These are phyloP conservation scores for Coriolopsis trogii DNA, from an alignment of 1,284 basidiomycete genomes.

Conservation along the genomic window DNA sequence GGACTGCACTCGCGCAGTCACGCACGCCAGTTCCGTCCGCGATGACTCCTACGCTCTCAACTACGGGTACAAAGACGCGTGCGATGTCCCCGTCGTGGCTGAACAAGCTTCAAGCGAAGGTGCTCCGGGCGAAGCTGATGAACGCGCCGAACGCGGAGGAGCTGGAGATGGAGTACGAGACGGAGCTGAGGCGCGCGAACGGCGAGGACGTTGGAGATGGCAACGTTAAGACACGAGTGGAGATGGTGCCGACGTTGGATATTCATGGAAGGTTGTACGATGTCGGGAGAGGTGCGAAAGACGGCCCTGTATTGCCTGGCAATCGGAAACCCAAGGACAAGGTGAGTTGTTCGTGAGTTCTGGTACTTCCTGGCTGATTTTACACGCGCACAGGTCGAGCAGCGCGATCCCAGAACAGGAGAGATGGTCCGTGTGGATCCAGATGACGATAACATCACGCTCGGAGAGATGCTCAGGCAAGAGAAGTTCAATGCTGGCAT, in stretches of 20 bases:
- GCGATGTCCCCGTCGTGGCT: slow-evolving; percentile 76
- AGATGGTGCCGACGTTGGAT: slow-evolving; percentile 91
- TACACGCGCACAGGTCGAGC: slow-evolving; percentile 81
- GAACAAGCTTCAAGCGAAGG: slow-evolving; percentile 93
- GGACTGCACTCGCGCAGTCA: slow-evolving; percentile 42
- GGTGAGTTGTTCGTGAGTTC: slow-evolving; percentile 42
- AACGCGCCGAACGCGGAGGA: slow-evolving; percentile 69
- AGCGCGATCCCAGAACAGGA: slow-evolving; percentile 86
- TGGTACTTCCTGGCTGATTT: background rate
- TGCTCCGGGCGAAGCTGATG: slow-evolving; percentile 89
- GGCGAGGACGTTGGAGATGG: slow-evolving; percentile 44
- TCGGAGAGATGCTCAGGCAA: slow-evolving; percentile 92
- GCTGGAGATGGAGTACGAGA: slow-evolving; percentile 86
- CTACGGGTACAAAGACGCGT: slow-evolving; percentile 43
- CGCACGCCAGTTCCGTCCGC: slow-evolving; percentile 89
- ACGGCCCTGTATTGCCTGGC: slow-evolving; percentile 51
- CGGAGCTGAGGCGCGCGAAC: slow-evolving; percentile 54
- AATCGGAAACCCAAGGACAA: slow-evolving; percentile 81
- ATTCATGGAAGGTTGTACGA: slow-evolving; percentile 89
- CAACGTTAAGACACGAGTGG: slow-evolving; percentile 62
- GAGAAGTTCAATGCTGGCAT: slow-evolving; percentile 90
- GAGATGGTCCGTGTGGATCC: slow-evolving; percentile 85
- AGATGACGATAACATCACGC: slow-evolving; percentile 85
- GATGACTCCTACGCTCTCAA: slow-evolving; percentile 70
- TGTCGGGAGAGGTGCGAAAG: slow-evolving; percentile 73